Evolutionary conservation across 768 basidiomycete species (phyloP), one percentile per base, ranked within the genome.

Genomic region (Tricholoma saponaceum): DNA sequence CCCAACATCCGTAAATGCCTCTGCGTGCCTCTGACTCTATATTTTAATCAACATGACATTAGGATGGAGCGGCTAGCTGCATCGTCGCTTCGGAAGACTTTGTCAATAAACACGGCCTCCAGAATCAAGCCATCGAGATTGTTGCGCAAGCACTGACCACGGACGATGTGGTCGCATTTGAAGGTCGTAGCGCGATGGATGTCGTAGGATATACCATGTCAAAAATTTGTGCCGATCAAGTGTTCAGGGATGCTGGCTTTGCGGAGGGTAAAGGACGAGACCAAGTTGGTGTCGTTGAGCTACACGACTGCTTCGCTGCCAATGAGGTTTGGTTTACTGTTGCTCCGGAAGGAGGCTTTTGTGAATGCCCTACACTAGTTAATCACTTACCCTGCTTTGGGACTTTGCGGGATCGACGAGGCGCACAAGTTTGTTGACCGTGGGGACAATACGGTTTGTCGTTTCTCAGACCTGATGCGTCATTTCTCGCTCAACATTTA

Each of bases 91-190:
- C 89, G 0, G 90, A 92, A 66, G 81, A 79, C 33, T 93, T 93
- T 63, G 89, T 94, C 6, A 86, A 82, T 51, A 68, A 73, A 0
- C 84, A 91, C 62, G 73, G 76, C 12, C 82, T 93, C 8, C 86
- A 92, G 71, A 94, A 92, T 66, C 92, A 94, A 66, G 90, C 90
- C 14, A 90, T 92, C 59, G 92, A 94, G 66, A 85, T 95, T 49
- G 83, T 89, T 20, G 81, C 84, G 0, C 81, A 82, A 60, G 79
- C 78, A 2, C 72, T 92, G 33, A 73, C 77, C 35, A 94, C 91
- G 0, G 92, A 93, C 65, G 75, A 78, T 12, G 75, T 83, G 1
- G 69, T 70, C 13, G 81, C 90, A 2, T 91, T 89, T 59, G 85
- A 89, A 63, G 79, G 80, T 55, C 72, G 71, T 26, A 88, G 85